Base-by-base conservation (phyloP, 2,329 filamentous ascomycete species). In the Claviceps cyperi region DNA sequence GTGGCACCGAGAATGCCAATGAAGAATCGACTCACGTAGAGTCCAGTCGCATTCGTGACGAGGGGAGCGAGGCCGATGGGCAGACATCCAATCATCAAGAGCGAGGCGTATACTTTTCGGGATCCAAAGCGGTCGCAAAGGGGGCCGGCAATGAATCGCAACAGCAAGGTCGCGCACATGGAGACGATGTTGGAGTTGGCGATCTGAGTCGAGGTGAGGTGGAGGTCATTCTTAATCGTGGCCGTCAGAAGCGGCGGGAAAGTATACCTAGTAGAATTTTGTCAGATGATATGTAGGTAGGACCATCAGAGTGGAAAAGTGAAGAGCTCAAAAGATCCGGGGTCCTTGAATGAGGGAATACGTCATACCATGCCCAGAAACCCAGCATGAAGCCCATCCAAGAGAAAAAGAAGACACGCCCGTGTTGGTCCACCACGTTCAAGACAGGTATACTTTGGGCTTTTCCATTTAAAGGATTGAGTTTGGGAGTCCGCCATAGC, bases 101-200 rank as follows among this genome's bases (percentile, higher is more conserved):
- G 71, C n/a, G 75, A 78, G 43, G 83, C 84, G 59, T 92, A 94
- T 32, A 89, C 87, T 56, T 77, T 74, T 54, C 89, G 83, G 32
- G 89, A 85, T 1, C 90, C 90, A 58, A 84, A 91, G 36, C 75
- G 76, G 67, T 96, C 90, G 64, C 90, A 95, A n/a, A 86, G 73
- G 14, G 89, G 86, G 0, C 90, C 89, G 49, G 85, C 81, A 48
- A 89, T 65, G 43, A 89, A 73, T 51, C 90, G 84, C 37, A 95
- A 78, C 35, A 94, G 66, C 15, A 94, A 72, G 0, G 78, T 81
- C 50, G 58, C 84, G 50, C 75, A 70, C 4, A 95, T 72, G 5
- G 88, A 89, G 51, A 92, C 77, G 53, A 95, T 91, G 66, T 95
- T 95, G 38, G 89, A 95, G 69, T 94, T 96, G 57, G 84, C 80